A percentile compares a stretch with the other conserved stretches of the same genome.
These are phyloP conservation scores for Bretschneidera sinensis DNA, from an alignment of 345 rosid species.

Conservation along the genomic window DNA sequence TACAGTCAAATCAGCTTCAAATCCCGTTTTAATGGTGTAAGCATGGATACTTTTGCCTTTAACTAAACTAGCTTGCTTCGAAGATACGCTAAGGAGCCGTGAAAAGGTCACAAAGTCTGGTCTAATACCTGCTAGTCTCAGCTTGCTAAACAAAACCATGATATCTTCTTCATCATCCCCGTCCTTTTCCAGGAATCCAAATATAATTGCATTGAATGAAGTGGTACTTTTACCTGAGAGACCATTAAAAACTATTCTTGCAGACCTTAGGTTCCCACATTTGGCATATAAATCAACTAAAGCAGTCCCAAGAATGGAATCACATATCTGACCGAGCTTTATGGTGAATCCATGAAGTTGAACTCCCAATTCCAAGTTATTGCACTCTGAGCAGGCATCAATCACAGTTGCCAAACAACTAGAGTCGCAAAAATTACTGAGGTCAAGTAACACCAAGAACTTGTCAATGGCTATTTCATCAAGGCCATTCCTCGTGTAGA, in stretches of 20 bases:
- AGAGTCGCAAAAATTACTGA: conserved; percentile 11
- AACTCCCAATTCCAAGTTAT: conserved; percentile 24
- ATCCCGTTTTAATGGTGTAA: conserved; percentile 26
- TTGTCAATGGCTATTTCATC: conserved; percentile 23
- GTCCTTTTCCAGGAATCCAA: conserved; percentile 19
- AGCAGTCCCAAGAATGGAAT: conserved; percentile 28
- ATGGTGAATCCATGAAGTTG: conserved; percentile 15
- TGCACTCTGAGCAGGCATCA: conserved; percentile 28
- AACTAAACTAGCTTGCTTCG: conserved; percentile 23
- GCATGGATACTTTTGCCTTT: conserved; percentile 29
- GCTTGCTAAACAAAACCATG: conserved; percentile 22
- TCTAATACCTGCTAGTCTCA: conserved; percentile 17
- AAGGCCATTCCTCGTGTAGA: conserved; percentile 29
- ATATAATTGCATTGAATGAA: conserved; percentile 28
- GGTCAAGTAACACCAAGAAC: conserved; percentile 20
- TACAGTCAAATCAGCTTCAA: conserved; percentile 15
- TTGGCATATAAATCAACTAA: conserved; percentile 45
- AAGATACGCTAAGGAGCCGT: conserved; percentile 23
- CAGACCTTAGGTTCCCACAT: conserved; percentile 29
- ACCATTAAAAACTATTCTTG: conserved; percentile 19
- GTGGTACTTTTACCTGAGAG: conserved; percentile 13
- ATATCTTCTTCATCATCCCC: conserved; percentile 20
- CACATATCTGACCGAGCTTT: conserved; percentile 6
- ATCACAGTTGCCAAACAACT: conserved; percentile 26
- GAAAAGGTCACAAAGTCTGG: conserved; percentile 30